Conservation (phyloP, 345 rosid species). For the Punica granatum region DNA sequence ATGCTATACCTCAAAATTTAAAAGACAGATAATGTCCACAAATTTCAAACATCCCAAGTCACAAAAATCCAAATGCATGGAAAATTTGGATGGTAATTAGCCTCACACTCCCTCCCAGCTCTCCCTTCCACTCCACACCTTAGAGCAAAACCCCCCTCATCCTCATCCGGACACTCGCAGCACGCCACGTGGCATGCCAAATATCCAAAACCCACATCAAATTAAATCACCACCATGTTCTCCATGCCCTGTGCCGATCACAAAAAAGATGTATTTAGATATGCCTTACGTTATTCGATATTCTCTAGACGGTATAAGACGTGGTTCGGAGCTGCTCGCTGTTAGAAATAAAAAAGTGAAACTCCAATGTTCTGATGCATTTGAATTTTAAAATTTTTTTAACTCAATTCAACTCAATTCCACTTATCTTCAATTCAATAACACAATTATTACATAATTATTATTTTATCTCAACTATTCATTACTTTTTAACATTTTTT, state of each 20-base stretch:
- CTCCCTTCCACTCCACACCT: conserved; percentile 17
- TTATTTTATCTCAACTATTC: too few species aligned
- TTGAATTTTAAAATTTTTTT: too few species aligned
- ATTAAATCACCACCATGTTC: background rate
- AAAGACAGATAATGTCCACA: background rate
- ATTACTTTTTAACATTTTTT: too few species aligned
- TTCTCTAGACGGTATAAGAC: too few species aligned
- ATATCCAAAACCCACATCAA: conserved; percentile 34
- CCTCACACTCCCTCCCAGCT: background rate
- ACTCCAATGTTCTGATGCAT: too few species aligned
- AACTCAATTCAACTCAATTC: too few species aligned
- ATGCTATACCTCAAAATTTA: background rate
- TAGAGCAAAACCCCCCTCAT: conserved; percentile 41
- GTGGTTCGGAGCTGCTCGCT: too few species aligned
- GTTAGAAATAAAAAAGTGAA: too few species aligned
- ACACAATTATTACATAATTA: too few species aligned
- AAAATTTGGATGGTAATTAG: conserved; percentile 1
- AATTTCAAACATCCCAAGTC: background rate
- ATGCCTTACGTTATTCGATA: background rate
- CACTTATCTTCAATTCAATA: too few species aligned
- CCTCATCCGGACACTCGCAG: conserved; percentile 28
- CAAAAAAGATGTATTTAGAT: background rate
- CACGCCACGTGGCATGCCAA: conserved; percentile 39
- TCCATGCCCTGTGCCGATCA: background rate
- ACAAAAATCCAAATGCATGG: background rate